Evolutionary conservation across 2,329 filamentous ascomycete species (phyloP), one percentile per base, ranked within the genome.

Genomic region (Sporothrix humicola): DNA sequence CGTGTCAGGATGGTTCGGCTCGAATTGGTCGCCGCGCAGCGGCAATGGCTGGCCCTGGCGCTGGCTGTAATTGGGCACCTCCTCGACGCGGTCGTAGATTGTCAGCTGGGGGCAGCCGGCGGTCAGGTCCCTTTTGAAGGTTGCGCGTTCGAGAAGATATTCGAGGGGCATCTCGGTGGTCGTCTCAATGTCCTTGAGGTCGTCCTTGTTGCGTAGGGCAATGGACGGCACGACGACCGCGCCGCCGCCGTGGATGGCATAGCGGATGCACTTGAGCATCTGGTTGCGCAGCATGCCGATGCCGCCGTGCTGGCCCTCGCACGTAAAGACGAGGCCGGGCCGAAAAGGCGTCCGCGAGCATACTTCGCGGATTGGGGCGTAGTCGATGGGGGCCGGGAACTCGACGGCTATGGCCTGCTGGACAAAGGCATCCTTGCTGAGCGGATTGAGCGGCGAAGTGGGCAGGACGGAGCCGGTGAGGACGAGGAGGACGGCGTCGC

Each of bases 261-360:
- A 84, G 20, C 82, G 79, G 5, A 83, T 78, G 75, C 82, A 84
- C 68, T 82, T 83, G 3, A 84, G 76, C 23, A 84, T 82, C 75
- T 82, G 81, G 73, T 83, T 82, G 42, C 82, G 79, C 52, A 83
- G 77, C 79, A 83, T 82, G 54, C 80, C 82, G 65, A 83, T 78
- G 37, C 82, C 82, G 50, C 82, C 82, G 46, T 80, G 79, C 71
- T 82, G 81, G 6, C 80, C 81, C 66, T 83, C 81, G 76, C 82
- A 83, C 44, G 77, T 82, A 71, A 83, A 84, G 1, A 83, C 73
- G 12, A 84, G 73, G 31, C 80, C 81, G 0, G 77, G 75, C 15
- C 81, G 80, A 74, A 82, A 83, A 1, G 50, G 76, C 59, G n/a
- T 61, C 15, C 78, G 77, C 1, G 77, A 76, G 70, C 82, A 84